Base-by-base conservation (phyloP, 1,284 basidiomycete species). In the Malassezia japonica region DNA sequence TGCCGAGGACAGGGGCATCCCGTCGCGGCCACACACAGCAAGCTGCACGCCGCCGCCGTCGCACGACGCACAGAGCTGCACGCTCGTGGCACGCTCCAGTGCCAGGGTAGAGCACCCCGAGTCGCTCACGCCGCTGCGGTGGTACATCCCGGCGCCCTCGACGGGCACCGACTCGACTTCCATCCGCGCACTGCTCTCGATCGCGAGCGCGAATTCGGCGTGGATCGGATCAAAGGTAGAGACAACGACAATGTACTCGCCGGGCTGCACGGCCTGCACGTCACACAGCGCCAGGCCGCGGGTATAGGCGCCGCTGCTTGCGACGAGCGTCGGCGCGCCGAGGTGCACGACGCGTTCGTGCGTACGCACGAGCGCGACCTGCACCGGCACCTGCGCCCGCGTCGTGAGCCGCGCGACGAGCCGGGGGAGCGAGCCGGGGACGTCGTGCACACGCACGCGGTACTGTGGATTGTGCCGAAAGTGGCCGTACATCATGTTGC, bases 401-500 rank as follows among this genome's bases (percentile, higher is more conserved):
- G 46, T 43, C 27, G 35, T 48, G 4, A 54, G n/a, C n/a, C 48
- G 42, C 16, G 31, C 33, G 6, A 24, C 9, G n/a, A 48, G 15
- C 4, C 28, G 34, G 12, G 46, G 40, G 13, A 54, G 41, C 8
- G 46, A 31, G 13, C 31, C 46, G 18, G 33, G 24, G 5, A 6
- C 13, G 7, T 38, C 39, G 8, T 36, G 46, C 18, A 54, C 40
- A n/a, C 72, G 77, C 4, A 95, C 74, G 41, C 78, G 77, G 71
- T 86, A 95, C 68, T 95, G 89, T 0, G 91, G 91, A 67, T 96
- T 96, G 50, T 80, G 75, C 81, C 91, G 84, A 74, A 87, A 94
- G 0, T 84, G 83, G 0, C 86, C 80, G 60, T 82, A 78, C 0
- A 80, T 80, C 40, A 82, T 80, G 64, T 90, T 90, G 0, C 91